A percentile compares a stretch with the other conserved stretches of the same genome.
Evolutionary conservation across 2,329 filamentous ascomycete genomes (phyloP).

Genomic region (Aspergillus piperis): DNA sequence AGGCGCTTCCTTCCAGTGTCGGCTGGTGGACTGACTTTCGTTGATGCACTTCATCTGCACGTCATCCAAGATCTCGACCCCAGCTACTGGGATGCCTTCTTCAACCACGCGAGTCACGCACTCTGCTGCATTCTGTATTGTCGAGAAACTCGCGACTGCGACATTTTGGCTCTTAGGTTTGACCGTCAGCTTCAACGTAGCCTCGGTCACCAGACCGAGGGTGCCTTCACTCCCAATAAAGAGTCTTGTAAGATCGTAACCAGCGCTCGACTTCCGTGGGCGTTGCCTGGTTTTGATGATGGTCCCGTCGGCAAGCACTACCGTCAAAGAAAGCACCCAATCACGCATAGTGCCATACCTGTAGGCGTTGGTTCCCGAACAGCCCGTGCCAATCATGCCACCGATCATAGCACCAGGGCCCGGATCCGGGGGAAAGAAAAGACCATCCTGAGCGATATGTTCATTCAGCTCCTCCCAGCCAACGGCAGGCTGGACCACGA

Average conservation of each 20-base stretch:
- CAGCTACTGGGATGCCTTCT: constrained; percentile 79
- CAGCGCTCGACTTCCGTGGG: constrained; percentile 84
- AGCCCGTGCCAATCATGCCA: constrained; percentile 60
- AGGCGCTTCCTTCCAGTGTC: constrained; percentile 67
- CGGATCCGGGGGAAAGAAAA: constrained; percentile 92
- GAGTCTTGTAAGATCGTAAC: constrained; percentile 85
- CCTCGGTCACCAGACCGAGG: constrained; percentile 86
- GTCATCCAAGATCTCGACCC: constrained; percentile 91
- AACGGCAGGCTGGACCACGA: constrained; percentile 76
- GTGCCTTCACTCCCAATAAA: constrained; percentile 93
- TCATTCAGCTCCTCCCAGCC: constrained; percentile 88
- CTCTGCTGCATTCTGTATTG: constrained; percentile 69
- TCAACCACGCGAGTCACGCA: constrained; percentile 80
- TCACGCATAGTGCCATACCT: constrained; percentile 93
- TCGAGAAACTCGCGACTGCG: constrained; percentile 69
- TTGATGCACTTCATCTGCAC: constrained; percentile 80
- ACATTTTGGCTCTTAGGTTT: constrained; percentile 78
- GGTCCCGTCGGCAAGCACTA: constrained; percentile 87
- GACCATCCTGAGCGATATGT: constrained; percentile 67
- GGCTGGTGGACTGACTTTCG: constrained; percentile 46
- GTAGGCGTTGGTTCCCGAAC: constrained; percentile 81
- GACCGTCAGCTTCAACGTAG: constrained; percentile 81
- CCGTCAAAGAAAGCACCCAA: constrained; percentile 84
- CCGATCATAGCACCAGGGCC: constrained; percentile 91
- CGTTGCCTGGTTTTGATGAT: constrained; percentile 86